These are phyloP conservation scores for Cucurbita maxima DNA, from an alignment of 306 rosid genomes.

Conservation along the genomic window DNA sequence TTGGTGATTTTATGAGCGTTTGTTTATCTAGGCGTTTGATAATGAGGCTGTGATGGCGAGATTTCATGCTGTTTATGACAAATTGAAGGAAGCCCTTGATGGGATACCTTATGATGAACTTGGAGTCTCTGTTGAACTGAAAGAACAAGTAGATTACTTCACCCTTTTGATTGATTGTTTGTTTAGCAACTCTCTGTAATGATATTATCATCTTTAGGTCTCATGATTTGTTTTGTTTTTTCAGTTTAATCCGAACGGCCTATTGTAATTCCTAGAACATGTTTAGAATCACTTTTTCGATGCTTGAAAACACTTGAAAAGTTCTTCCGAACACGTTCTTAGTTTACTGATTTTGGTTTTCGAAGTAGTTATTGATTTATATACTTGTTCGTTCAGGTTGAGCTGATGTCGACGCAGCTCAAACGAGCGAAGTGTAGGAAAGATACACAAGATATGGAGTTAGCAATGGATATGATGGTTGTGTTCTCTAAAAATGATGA, in stretches of 20 bases:
- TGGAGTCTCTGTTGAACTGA: constrained; percentile 58
- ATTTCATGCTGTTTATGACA: constrained; percentile 47
- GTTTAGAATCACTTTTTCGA: too few relatives aligned
- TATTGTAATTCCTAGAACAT: not conserved
- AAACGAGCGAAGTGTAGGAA: constrained; percentile 48
- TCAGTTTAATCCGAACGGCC: not conserved
- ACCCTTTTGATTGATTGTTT: not conserved
- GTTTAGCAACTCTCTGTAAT: not conserved
- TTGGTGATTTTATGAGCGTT: not conserved
- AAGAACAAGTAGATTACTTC: constrained; percentile 43
- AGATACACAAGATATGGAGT: constrained; percentile 84
- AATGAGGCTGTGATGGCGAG: constrained; percentile 49
- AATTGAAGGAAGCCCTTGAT: constrained; percentile 36
- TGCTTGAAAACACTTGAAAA: too few relatives aligned
- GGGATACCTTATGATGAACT: constrained; percentile 41
- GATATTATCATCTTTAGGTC: not conserved
- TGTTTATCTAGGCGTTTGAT: constrained; percentile 41
- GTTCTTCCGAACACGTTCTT: not conserved
- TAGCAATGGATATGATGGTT: constrained; percentile 86
- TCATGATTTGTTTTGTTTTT: not conserved
- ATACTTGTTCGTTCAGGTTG: constrained; percentile 38
- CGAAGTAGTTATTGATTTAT: not conserved
- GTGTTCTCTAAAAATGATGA: constrained; percentile 45
- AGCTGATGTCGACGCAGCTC: constrained; percentile 69
- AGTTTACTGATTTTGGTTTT: not conserved